Evolutionary conservation across 768 basidiomycete species (phyloP).

Genomic region (Tubosaeta sp.): DNA sequence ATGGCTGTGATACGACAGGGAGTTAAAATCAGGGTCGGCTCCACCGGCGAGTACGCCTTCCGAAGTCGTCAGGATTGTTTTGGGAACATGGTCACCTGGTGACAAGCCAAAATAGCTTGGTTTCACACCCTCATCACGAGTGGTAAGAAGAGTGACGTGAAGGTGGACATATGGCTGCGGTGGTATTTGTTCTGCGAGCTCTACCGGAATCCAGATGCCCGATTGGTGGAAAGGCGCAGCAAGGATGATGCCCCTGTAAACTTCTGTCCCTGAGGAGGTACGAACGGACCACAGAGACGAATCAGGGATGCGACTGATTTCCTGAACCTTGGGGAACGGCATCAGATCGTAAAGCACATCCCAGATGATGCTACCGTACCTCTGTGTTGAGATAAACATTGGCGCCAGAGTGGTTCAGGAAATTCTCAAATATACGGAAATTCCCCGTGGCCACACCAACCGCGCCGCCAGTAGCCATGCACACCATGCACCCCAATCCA

Average conservation of each 20-base stretch:
- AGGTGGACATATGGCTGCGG: constrained; percentile 75
- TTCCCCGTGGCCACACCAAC: constrained; percentile 73
- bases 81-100: constrained; percentile 44
- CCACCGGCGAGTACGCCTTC: constrained; percentile 53
- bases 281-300: constrained; percentile 52
- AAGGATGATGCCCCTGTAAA: constrained; percentile 75
- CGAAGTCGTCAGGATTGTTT: constrained; percentile 68
- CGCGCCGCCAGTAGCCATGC: constrained; percentile 70
- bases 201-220: constrained; percentile 46
- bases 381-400: constrained; percentile 65
- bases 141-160: constrained; percentile 87
- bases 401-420: constrained; percentile 68
- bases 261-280: constrained; percentile 40
- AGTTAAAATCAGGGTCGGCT: constrained; percentile 77
- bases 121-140: constrained; percentile 56
- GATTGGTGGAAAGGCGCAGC: constrained; percentile 83
- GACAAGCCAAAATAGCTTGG: constrained; percentile 66
- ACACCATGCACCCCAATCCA: constrained; percentile 66
- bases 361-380: constrained; percentile 34
- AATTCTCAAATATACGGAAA: constrained; percentile 77
- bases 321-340: constrained; percentile 40
- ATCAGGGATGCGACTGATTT: constrained; percentile 43
- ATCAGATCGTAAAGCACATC: neutral
- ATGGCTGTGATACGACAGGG: constrained; percentile 72
- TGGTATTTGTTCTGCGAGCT: constrained; percentile 52